Evolutionary conservation across 202 grass and related monocot species (phyloP).

Genomic region (Cymbopogon flexuosus): DNA sequence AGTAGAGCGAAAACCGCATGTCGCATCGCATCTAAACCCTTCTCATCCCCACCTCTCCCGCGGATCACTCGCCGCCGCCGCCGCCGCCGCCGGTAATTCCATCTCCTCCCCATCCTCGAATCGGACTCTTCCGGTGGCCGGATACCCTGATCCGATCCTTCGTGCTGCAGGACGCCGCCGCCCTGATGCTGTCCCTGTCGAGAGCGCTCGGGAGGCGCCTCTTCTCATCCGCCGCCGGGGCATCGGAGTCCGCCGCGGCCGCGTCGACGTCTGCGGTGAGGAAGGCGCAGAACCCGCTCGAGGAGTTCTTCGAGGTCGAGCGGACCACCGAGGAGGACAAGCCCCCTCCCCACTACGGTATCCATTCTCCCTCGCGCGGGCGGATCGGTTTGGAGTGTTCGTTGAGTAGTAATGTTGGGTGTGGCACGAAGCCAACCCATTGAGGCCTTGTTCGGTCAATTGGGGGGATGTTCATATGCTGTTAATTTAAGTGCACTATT

Average conservation of each 20-base stretch:
- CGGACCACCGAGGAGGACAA: conserved; percentile 62
- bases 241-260: conserved; percentile 32
- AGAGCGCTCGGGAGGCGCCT: conserved; percentile 53
- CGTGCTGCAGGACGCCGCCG: not conserved
- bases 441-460: not conserved
- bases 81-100: not conserved
- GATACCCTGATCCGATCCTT: not conserved
- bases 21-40: conserved; percentile 28
- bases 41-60: not conserved
- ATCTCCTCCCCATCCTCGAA: not conserved
- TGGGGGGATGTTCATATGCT: not conserved
- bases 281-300: conserved; percentile 68
- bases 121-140: not conserved
- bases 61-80: conserved; percentile 19
- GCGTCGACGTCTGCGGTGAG: conserved; percentile 30
- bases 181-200: conserved; percentile 59
- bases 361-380: not conserved
- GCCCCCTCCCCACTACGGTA: conserved; percentile 64
- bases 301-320: conserved; percentile 86
- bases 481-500: not conserved
- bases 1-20: not conserved
- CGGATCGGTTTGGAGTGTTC: not conserved
- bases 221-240: conserved; percentile 35
- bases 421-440: not conserved
- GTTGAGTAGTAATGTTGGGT: not conserved